Base-by-base conservation (phyloP, 768 basidiomycete species). In the Xerocomellus amylosporus region DNA sequence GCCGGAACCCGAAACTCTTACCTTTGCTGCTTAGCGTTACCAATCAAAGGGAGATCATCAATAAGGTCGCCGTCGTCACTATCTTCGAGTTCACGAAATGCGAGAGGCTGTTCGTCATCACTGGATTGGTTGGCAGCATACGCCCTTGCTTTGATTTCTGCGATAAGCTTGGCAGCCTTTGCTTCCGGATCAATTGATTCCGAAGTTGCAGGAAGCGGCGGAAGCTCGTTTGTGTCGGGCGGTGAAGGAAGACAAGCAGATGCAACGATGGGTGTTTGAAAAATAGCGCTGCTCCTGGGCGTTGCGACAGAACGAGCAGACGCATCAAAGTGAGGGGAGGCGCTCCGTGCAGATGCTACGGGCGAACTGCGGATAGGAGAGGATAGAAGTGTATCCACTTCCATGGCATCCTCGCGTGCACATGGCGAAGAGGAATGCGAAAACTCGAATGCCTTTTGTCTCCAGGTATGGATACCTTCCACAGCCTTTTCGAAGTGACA, bases 81-180 rank as follows among this genome's bases (percentile, higher is more conserved):
- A 33, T 77, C 80, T 33, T 77, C 77, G n/a, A 82, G 66, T 13
- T 76, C 73, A 50, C 81, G 76, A 49, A 62, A 71, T 33, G 72
- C 67, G 14, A 71, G 66, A 6, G 64, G 66, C 5, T 55, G 64
- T 34, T 64, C 66, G 10, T 83, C 79, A 3, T 79, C 76, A 61
- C 77, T 82, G n/a, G 73, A 75, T 24, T 69, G 60, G 8, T 58
- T 74, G 20, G 71, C 74, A 42, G 80, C 82, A 45, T 73, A 77
- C 6, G 82, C 86, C 56, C 74, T 77, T n/a, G 80, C 83, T 70
- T 79, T 87, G 56, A 89, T 87, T 34, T 81, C 74, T 8, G 79
- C 84, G 43, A 90, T 83, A 30, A 88, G 74, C 60, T 76, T 73
- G 15, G 78, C 78, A 3, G 87, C 75, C 65, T 83, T 87, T 36